Base-by-base conservation (phyloP, 1,284 basidiomycete species). In the Cutaneotrichosporon mucoides region DNA sequence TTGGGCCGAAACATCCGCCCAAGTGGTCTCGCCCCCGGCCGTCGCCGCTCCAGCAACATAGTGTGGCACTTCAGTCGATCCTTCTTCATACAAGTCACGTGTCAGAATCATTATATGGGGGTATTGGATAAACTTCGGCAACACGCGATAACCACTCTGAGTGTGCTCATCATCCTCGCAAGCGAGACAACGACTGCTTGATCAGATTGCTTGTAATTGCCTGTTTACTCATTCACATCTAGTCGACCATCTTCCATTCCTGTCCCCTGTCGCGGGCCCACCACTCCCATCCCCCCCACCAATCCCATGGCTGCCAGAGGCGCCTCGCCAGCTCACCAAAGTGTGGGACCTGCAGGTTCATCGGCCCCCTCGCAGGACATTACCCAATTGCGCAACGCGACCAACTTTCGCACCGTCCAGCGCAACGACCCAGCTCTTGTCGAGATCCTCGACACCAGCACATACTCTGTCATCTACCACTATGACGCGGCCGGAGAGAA, bases 381-480 rank as follows among this genome's bases (percentile, higher is more conserved):
- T 35, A 11, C 44, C 1, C 35, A 50, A 5, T 13, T 63, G 40
- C 56, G 68, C 41, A 61, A 64, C 43, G 57, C 62, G 10, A 65
- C 71, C 13, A 77, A 77, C 61, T 60, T 73, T 35, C 66, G 71
- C 13, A 68, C 55, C 4, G 69, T 76, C 13, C 61, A 61, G n/a
- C 64, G 75, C 35, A 67, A 68, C 46, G 73, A 76, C 53, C 68
- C 73, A 4, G 56, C 64, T 36, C 64, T 75, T 15, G 37, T 45
- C 11, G 69, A 70, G 47, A 75, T 77, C 44, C 51, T 75, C 44
- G 72, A 75, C 60, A 73, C 71, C 7, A 67, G 63, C 24, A 68
- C 66, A 1, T 73, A 75, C 61, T 66, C 67, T 12, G 68, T 70
- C 12, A 67, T 75, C 11, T 76, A 74, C 58, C 68, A 70, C 40